A percentile compares a stretch with the other conserved stretches of the same genome.
These are phyloP conservation scores for Canariomyces notabilis DNA, from an alignment of 2,329 filamentous ascomycete genomes.

Conservation along the genomic window DNA sequence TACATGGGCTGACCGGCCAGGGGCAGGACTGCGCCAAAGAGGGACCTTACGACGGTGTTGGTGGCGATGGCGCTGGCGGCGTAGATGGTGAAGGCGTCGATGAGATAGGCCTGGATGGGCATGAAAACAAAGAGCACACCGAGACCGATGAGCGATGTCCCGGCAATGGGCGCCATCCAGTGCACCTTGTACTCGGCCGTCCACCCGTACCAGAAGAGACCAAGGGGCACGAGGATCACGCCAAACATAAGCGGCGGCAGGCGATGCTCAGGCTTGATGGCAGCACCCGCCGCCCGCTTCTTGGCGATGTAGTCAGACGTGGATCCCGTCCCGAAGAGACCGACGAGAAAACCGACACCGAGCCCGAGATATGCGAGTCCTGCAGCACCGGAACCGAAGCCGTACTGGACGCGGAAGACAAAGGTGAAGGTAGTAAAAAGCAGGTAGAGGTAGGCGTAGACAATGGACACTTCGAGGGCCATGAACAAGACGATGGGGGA, in stretches of 20 bases:
- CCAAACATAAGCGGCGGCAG: slow-evolving; percentile 21
- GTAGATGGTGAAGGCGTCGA: slow-evolving; percentile 33
- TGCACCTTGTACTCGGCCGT: slow-evolving; percentile 32
- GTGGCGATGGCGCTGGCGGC: slow-evolving; percentile 48
- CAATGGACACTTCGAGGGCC: slow-evolving; percentile 44
- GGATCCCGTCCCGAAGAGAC: not conserved
- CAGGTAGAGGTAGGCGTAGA: slow-evolving; percentile 47
- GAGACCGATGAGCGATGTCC: slow-evolving; percentile 15
- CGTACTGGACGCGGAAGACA: slow-evolving; percentile 36
- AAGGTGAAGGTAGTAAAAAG: slow-evolving; percentile 49
- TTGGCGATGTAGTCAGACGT: slow-evolving; percentile 19
- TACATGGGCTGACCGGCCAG: slow-evolving; percentile 39
- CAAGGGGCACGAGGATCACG: slow-evolving; percentile 26
- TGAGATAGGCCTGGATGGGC: slow-evolving; percentile 24
- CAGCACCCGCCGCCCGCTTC: slow-evolving; percentile 38
- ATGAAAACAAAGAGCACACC: slow-evolving; percentile 36
- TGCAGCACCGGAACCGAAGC: slow-evolving; percentile 39
- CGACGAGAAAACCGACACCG: slow-evolving; percentile 22
- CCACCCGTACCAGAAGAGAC: slow-evolving; percentile 35
- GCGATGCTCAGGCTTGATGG: slow-evolving; percentile 26
- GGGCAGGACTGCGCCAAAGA: slow-evolving; percentile 51
- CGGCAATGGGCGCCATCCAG: slow-evolving; percentile 51
- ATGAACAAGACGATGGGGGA: slow-evolving; percentile 42
- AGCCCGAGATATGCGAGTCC: slow-evolving; percentile 45
- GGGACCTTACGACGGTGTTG: slow-evolving; percentile 47